Evolutionary conservation across 2,329 filamentous ascomycete genomes (phyloP).

Genomic region (Escovopsis sp.): DNA sequence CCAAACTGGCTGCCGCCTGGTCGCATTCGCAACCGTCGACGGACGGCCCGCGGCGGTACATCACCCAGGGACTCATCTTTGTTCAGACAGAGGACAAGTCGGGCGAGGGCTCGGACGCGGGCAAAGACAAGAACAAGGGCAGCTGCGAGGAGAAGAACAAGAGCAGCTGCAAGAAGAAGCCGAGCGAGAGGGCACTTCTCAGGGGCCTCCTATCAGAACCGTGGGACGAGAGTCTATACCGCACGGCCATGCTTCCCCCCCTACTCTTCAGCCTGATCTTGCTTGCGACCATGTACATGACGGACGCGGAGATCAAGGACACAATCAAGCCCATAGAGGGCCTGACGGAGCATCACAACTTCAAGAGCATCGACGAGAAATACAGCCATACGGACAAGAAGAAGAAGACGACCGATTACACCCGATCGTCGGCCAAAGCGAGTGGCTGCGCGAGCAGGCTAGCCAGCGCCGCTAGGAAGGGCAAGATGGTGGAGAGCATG

Average conservation of each 20-base stretch:
- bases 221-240: constrained; percentile 15
- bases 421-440: constrained; percentile 18
- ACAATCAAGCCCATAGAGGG: constrained; percentile 20
- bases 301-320: constrained; percentile 17
- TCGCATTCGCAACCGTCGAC: constrained; percentile 12
- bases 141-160: constrained; percentile 9
- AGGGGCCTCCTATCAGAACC: constrained; percentile 11
- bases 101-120: too few relatives aligned
- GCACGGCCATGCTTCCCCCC: constrained; percentile 21
- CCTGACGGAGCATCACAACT: constrained; percentile 21
- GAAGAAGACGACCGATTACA: neutral
- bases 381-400: constrained; percentile 5
- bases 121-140: neutral
- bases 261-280: constrained; percentile 20
- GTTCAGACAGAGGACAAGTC: constrained; percentile 6
- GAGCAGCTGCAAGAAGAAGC: too few relatives aligned
- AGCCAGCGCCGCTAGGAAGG: constrained; percentile 23
- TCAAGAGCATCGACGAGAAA: constrained; percentile 12
- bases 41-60: constrained; percentile 1
- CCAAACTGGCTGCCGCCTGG: constrained; percentile 25
- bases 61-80: constrained; percentile 20
- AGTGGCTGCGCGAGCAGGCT: constrained; percentile 22
- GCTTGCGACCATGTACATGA: constrained; percentile 18
- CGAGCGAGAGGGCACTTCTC: constrained; percentile 5
- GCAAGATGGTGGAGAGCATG: constrained; percentile 19